Percentiles rank a stretch among this genome's conserved stretches.
Evolutionary conservation across 2,329 filamentous ascomycete species (phyloP).

Genomic region (Aureobasidium leucospermi): DNA sequence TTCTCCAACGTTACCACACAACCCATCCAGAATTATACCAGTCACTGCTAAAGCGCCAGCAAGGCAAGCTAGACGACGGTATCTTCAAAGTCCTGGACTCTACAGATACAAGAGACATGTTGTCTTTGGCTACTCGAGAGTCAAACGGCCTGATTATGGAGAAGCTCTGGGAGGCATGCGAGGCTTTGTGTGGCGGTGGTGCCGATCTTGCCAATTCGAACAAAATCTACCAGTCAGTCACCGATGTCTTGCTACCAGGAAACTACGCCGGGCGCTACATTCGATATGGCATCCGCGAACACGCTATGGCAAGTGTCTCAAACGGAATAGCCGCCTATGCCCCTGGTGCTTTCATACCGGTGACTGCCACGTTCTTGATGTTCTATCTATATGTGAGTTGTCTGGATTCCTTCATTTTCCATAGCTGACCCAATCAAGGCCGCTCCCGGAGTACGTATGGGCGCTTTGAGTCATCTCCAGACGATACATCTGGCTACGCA

Average conservation of each 20-base stretch:
- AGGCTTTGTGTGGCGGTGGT: neutral
- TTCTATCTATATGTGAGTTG: slow-evolving; percentile 48
- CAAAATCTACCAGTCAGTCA: slow-evolving; percentile 12
- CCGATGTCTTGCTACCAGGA: neutral
- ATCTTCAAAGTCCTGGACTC: too few relatives aligned
- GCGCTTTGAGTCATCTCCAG: slow-evolving; percentile 48
- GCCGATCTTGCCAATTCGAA: slow-evolving; percentile 22
- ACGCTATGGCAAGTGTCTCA: slow-evolving; percentile 31
- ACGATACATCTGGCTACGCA: slow-evolving; percentile 56
- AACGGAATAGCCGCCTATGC: slow-evolving; percentile 54
- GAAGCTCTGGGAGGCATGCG: neutral
- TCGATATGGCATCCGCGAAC: slow-evolving; percentile 31
- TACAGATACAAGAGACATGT: too few relatives aligned
- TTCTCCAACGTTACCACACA: too few relatives aligned
- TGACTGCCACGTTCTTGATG: slow-evolving; percentile 57
- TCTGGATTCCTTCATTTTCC: too few relatives aligned
- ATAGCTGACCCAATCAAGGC: too few relatives aligned
- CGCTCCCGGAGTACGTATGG: slow-evolving; percentile 54
- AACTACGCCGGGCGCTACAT: slow-evolving; percentile 42
- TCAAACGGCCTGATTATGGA: slow-evolving; percentile 9
- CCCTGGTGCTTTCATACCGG: slow-evolving; percentile 48
- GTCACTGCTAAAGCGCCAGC: too few relatives aligned
- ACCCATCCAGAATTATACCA: too few relatives aligned
- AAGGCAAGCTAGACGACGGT: too few relatives aligned
- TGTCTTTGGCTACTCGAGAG: neutral